These are phyloP conservation scores for Cryptosporidium bovis DNA, from an alignment of 169 alveolate genomes.

Conservation along the genomic window DNA sequence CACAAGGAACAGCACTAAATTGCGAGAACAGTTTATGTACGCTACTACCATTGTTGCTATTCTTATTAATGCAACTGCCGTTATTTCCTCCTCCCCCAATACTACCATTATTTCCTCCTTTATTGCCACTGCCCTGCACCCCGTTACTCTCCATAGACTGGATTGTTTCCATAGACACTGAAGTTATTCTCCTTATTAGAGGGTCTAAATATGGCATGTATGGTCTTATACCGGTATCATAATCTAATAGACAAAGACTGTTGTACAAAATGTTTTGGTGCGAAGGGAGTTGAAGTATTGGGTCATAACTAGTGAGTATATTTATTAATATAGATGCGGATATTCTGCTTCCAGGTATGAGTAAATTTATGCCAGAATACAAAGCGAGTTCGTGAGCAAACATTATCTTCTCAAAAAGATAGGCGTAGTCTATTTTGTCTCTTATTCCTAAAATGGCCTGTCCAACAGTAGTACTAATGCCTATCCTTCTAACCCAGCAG, in stretches of 20 bases:
- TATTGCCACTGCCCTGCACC: background rate
- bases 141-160: constrained; percentile 36
- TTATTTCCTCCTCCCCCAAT: background rate
- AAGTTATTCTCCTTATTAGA: constrained; percentile 23
- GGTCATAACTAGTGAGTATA: constrained; percentile 29
- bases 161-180: constrained; percentile 39
- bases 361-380: constrained; percentile 43
- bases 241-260: constrained; percentile 51
- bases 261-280: constrained; percentile 36
- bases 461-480: constrained; percentile 50
- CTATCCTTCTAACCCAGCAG: constrained; percentile 45
- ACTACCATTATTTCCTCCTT: background rate
- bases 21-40: background rate
- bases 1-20: background rate
- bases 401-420: constrained; percentile 45
- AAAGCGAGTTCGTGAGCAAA: constrained; percentile 58
- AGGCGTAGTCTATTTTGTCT: constrained; percentile 43
- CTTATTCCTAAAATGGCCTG: constrained; percentile 60
- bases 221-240: constrained; percentile 42
- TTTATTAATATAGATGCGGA: constrained; percentile 36
- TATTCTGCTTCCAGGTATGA: constrained; percentile 58
- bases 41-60: background rate
- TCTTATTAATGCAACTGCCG: background rate
- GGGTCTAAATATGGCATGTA: constrained; percentile 62
- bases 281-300: constrained; percentile 23